Evolutionary conservation across 2,329 filamentous ascomycete genomes (phyloP).

Genomic region (Aureobasidium sp.): DNA sequence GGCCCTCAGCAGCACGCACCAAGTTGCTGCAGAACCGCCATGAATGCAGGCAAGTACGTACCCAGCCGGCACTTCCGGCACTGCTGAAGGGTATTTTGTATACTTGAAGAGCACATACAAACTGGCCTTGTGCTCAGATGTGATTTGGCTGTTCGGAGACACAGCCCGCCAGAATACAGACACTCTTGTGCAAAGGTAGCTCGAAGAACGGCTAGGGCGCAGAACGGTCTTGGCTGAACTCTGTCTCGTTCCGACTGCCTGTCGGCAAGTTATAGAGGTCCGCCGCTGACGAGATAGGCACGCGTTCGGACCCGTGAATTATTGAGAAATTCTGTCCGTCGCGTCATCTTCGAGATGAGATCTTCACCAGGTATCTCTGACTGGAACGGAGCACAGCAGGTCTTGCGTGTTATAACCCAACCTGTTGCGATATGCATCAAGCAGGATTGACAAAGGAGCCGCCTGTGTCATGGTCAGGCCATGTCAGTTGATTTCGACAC

Average conservation of each 20-base stretch:
- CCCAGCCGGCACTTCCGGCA: not conserved
- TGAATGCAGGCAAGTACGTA: not conserved
- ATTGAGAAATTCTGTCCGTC: not conserved
- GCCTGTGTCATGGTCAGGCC: not conserved
- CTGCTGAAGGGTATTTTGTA: not conserved
- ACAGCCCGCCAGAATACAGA: not conserved
- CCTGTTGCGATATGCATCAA: not conserved
- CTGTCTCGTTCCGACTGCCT: not conserved
- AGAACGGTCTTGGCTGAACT: not conserved
- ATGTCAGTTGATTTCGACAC: not conserved
- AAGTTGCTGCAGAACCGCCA: not conserved
- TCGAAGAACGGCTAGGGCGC: not conserved
- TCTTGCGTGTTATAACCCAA: not conserved
- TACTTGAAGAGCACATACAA: not conserved
- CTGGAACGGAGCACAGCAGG: not conserved
- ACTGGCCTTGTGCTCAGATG: not conserved
- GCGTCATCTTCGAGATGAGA: constrained; percentile 3
- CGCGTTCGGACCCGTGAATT: not conserved
- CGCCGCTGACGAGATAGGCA: constrained; percentile 6
- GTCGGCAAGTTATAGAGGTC: not conserved
- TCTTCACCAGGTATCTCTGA: not conserved
- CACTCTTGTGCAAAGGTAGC: not conserved
- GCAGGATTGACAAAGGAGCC: not conserved
- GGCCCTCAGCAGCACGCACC: not conserved
- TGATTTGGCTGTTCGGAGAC: not conserved